A percentile compares a stretch with the other conserved stretches of the same genome.
Evolutionary conservation across 176 grass and related monocot genomes (phyloP).

Genomic region (Oryza australiensis): DNA sequence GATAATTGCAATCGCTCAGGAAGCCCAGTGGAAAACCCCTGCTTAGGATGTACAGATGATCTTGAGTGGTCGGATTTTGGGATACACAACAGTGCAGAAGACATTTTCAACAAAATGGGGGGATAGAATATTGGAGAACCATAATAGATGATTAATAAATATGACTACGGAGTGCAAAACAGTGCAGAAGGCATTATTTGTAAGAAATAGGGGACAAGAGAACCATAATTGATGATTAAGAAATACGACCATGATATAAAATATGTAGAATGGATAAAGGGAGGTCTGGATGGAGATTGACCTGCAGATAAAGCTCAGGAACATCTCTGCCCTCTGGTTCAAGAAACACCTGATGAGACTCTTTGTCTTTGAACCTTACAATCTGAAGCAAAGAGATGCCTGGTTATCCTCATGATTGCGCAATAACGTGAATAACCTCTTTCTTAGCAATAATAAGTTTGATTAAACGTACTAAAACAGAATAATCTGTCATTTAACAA

Average conservation of each 20-base stretch:
- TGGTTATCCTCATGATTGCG: constrained; percentile 7
- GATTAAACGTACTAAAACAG: background rate
- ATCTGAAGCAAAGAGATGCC: constrained; percentile 61
- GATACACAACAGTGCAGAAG: background rate
- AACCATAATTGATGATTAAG: constrained; percentile 26
- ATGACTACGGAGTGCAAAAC: constrained; percentile 3
- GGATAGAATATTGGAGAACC: background rate
- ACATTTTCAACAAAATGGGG: constrained; percentile 23
- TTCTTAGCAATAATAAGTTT: constrained; percentile 23
- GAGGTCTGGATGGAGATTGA: constrained; percentile 20
- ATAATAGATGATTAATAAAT: constrained; percentile 27
- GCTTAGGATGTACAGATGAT: constrained; percentile 32
- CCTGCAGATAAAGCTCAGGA: constrained; percentile 96
- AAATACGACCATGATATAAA: constrained; percentile 10
- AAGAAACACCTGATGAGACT: constrained; percentile 97
- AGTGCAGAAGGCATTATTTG: constrained; percentile 5
- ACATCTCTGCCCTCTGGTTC: constrained; percentile 97
- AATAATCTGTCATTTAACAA: constrained; percentile 7
- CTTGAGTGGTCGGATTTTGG: background rate
- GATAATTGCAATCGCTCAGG: constrained; percentile 86
- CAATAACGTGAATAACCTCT: background rate
- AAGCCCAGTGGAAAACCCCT: constrained; percentile 96
- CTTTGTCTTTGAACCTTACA: constrained; percentile 97
- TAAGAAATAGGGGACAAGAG: background rate
- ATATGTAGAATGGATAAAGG: constrained; percentile 7